Evolutionary conservation across 176 grass and related monocot genomes (phyloP).

Genomic region (Luzula sylvatica): DNA sequence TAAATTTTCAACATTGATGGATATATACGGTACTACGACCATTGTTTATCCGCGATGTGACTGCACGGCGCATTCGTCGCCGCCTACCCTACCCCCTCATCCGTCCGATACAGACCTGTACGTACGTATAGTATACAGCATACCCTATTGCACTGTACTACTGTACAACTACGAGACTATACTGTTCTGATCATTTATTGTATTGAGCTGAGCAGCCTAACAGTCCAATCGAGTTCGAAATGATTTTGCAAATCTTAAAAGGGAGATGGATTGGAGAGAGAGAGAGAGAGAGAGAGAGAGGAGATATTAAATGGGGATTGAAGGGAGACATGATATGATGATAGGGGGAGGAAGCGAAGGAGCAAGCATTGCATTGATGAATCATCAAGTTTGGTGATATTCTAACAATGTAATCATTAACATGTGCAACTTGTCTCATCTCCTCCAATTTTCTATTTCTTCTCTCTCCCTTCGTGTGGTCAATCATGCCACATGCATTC

Average conservation of each 20-base stretch:
- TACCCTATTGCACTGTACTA: no score
- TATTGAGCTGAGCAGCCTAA: neutral
- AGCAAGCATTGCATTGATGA: constrained; percentile 15
- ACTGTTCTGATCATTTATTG: no score
- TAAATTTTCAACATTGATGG: neutral
- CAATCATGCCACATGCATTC: constrained; percentile 56
- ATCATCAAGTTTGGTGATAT: constrained; percentile 12
- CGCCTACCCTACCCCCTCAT: constrained; percentile 1
- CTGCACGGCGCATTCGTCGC: constrained; percentile 7
- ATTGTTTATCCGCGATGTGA: constrained; percentile 25
- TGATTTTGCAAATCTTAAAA: neutral
- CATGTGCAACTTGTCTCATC: neutral
- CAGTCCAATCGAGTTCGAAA: neutral
- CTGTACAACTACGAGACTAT: no score
- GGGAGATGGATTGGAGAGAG: no score
- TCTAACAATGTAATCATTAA: constrained; percentile 14
- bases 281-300: no score
- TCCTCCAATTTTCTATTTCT: neutral
- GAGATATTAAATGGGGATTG: no score
- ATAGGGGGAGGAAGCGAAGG: no score
- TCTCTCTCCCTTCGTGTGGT: constrained; percentile 38
- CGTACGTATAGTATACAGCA: no score
- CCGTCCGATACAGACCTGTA: no score
- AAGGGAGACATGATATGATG: no score
- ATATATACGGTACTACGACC: neutral